Percentiles rank a stretch among this genome's conserved stretches.
phyloP scores from a whole-genome alignment of 2,329 filamentous ascomycete species.

The Xylariaceae sp. region DNA sequence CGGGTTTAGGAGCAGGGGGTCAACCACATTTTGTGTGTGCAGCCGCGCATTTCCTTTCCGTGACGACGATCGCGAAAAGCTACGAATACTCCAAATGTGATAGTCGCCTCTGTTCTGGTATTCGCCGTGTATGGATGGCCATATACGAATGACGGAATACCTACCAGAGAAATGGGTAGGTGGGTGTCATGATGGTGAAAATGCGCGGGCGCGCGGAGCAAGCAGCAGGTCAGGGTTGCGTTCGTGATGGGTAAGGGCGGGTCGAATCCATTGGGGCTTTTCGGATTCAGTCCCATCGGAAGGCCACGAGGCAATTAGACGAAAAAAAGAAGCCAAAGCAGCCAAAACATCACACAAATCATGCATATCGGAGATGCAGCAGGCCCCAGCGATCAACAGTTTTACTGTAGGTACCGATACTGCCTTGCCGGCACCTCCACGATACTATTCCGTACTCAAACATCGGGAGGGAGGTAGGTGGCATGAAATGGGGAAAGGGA shows the following conservation, averaged over 20 bases:
- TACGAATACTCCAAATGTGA: neutral
- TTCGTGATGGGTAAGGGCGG: neutral
- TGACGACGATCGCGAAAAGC: constrained; percentile 4
- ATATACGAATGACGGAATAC: neutral
- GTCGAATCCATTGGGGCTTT: neutral
- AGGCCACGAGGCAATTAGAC: neutral
- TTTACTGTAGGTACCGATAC: too few relatives aligned
- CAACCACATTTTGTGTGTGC: neutral
- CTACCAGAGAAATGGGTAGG: neutral
- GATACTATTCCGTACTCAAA: neutral
- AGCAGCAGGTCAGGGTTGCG: neutral
- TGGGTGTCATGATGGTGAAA: neutral
- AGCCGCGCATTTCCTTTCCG: neutral
- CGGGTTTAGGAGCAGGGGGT: constrained; percentile 12
- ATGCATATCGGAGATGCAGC: neutral
- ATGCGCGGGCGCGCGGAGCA: neutral
- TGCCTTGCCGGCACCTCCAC: neutral
- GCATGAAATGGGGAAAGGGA: too few relatives aligned
- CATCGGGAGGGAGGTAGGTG: neutral
- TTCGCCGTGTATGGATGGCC: neutral
- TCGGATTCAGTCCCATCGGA: neutral
- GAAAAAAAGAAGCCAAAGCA: neutral
- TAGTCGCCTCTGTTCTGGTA: neutral
- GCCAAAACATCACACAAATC: neutral
- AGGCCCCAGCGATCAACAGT: neutral